phyloP scores from a whole-genome alignment of 2,329 filamentous ascomycete species.

The Pseudogymnoascus sp. region DNA sequence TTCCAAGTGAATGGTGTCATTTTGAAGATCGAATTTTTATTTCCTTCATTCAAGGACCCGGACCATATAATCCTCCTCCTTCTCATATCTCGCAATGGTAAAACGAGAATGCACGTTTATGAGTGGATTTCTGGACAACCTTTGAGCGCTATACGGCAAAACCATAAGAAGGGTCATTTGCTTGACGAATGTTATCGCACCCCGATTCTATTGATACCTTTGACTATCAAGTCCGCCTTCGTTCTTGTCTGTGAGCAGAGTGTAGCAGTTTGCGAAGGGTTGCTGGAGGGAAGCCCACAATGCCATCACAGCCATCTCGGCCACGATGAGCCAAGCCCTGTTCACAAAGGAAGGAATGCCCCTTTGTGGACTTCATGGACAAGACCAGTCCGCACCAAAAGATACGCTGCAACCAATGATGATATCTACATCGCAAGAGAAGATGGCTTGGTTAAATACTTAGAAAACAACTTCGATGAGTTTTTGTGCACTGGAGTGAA shows the following conservation, averaged over 20 bases:
- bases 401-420: conserved; percentile 58
- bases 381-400: conserved; percentile 57
- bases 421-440: conserved; percentile 81
- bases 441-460: conserved; percentile 69
- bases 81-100: conserved; percentile 41
- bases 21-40: conserved; percentile 78
- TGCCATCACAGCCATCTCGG: conserved; percentile 24
- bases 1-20: conserved; percentile 59
- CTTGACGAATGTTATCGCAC: conserved; percentile 46
- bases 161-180: conserved; percentile 41
- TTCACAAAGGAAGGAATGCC: conserved; percentile 37
- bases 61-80: conserved; percentile 71
- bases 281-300: conserved; percentile 41
- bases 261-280: conserved; percentile 47
- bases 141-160: conserved; percentile 36
- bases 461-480: conserved; percentile 54
- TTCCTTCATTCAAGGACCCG: conserved; percentile 57
- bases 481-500: conserved; percentile 46
- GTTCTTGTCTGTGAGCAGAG: conserved; percentile 54
- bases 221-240: conserved; percentile 63
- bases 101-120: conserved; percentile 46
- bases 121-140: conserved; percentile 50
- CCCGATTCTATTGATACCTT: conserved; percentile 62
- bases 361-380: conserved; percentile 82
- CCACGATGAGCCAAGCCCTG: conserved; percentile 29